phyloP scores from a whole-genome alignment of 2,329 filamentous ascomycete genomes.

The Cyanodermella asteris region DNA sequence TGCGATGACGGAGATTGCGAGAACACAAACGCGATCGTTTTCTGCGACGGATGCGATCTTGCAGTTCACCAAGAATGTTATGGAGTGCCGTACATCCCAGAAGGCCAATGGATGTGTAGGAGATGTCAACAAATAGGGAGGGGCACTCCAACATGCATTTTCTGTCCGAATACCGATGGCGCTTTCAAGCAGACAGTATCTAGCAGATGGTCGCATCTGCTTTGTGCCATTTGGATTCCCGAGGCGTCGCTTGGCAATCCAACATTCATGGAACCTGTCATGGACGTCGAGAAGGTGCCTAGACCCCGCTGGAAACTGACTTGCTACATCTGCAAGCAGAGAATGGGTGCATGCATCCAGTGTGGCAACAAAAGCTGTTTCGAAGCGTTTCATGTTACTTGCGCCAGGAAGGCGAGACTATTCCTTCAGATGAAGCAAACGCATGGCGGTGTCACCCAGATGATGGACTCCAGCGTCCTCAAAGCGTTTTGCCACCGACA shows the following conservation, averaged over 20 bases:
- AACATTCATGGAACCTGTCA: conserved; percentile 95
- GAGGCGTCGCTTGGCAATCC: conserved; percentile 90
- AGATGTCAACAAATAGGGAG: conserved; percentile 92
- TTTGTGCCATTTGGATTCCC: conserved; percentile 97
- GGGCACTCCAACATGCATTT: conserved; percentile 85
- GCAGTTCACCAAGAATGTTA: conserved; percentile 98
- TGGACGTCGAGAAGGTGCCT: conserved; percentile 93
- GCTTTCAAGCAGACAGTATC: conserved; percentile 97
- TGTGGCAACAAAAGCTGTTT: conserved; percentile 96
- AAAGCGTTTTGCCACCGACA: conserved; percentile 96
- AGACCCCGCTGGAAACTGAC: conserved; percentile 80
- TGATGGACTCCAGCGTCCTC: conserved; percentile 58
- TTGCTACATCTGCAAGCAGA: conserved; percentile 93
- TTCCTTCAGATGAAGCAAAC: conserved; percentile 94
- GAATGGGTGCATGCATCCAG: conserved; percentile 96
- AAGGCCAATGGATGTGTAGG: conserved; percentile 93
- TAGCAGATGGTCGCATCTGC: conserved; percentile 86
- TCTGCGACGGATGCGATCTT: conserved; percentile 92
- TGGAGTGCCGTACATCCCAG: conserved; percentile 92
- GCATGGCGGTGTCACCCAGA: conserved; percentile 53
- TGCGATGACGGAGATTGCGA: conserved; percentile 99
- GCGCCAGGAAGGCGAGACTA: conserved; percentile 65
- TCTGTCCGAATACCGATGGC: conserved; percentile 91
- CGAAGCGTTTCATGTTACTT: conserved; percentile 91
- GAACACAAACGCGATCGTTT: conserved; percentile 97